Base-by-base conservation (phyloP, 1,284 basidiomycete genomes). In the Cutaneotrichosporon sp. region DNA sequence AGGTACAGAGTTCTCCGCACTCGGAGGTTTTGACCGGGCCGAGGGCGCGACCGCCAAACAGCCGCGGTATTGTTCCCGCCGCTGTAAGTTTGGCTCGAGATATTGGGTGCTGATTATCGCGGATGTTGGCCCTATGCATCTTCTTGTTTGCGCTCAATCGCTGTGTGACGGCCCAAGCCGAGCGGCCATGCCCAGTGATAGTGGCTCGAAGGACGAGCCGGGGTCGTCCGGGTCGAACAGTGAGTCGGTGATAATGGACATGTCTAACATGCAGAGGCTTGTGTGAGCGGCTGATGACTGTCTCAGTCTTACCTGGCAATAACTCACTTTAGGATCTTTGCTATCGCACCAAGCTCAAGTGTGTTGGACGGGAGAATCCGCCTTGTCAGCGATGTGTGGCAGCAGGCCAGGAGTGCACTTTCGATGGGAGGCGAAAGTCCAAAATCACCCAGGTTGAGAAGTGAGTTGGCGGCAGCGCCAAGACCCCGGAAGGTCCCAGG, bases 351-450 rank as follows among this genome's bases (percentile, higher is more conserved):
- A 51, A 51, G 43, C 49, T 51, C 19, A 45, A 45, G 29, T 51
- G 49, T 27, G 49, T 51, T n/a, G 49, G 49, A 11, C 49, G 49
- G 26, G 49, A 51, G 33, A 38, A 45, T 26, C 49, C 49, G 26
- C 49, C 49, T 12, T 51, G 49, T 29, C 34, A 37, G 43, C 49
- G 49, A 8, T 51, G 49, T 19, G 49, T 51, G 16, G 26, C 49
- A 3, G 19, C 12, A 4, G 49, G 49, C 7, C 26, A 24, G 3
- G 49, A 51, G 34, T 51, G 49, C 35, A 51, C 49, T 12, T 51
- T 51, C 20, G 49, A 51, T 35, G 49, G 49, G 11, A 33, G 49
- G 29, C 49, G 49, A 7, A 51, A 51, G 43, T 27, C 22, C 42
- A 51, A 51, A 20, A 51, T 51, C 25, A 51, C 49, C 5, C 42